These are phyloP conservation scores for Globisporangium camurandrum DNA, from an alignment of 352 stramenopile genomes.

Conservation along the genomic window DNA sequence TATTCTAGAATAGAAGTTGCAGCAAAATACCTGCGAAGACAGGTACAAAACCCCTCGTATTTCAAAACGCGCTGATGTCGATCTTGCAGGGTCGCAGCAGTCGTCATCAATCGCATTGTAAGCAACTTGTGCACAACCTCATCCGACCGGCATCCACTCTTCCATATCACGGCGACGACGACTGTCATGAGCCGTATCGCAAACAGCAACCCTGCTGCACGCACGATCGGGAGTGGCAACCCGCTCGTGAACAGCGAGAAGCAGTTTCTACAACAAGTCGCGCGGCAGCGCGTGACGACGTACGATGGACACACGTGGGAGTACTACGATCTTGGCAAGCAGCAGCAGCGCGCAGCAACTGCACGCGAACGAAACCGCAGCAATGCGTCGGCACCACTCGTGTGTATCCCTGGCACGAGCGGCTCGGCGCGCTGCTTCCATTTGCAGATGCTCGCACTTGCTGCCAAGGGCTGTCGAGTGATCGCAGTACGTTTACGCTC, in stretches of 20 bases:
- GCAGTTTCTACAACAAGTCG: conserved; percentile 49
- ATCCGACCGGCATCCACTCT: neutral
- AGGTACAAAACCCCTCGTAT: too few species aligned
- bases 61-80: too few species aligned
- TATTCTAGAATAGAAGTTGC: too few species aligned
- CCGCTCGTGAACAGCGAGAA: conserved; percentile 27
- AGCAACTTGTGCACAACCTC: too few species aligned
- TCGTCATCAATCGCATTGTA: too few species aligned
- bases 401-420: conserved; percentile 58
- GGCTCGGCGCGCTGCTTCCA: conserved; percentile 54
- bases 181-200: conserved; percentile 11
- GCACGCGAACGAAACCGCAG: neutral
- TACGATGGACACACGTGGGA: conserved; percentile 75
- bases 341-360: conserved; percentile 8
- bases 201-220: conserved; percentile 11
- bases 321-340: conserved; percentile 62
- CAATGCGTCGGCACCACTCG: conserved; percentile 25
- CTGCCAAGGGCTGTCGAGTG: conserved; percentile 54
- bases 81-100: too few species aligned
- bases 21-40: too few species aligned
- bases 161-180: neutral
- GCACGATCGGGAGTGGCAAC: conserved; percentile 5
- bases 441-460: conserved; percentile 37
- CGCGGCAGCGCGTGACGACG: conserved; percentile 61
- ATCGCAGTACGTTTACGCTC: conserved; percentile 41